Conservation (phyloP, 1,284 basidiomycete genomes). For the Laetiporus sulphureus region DNA sequence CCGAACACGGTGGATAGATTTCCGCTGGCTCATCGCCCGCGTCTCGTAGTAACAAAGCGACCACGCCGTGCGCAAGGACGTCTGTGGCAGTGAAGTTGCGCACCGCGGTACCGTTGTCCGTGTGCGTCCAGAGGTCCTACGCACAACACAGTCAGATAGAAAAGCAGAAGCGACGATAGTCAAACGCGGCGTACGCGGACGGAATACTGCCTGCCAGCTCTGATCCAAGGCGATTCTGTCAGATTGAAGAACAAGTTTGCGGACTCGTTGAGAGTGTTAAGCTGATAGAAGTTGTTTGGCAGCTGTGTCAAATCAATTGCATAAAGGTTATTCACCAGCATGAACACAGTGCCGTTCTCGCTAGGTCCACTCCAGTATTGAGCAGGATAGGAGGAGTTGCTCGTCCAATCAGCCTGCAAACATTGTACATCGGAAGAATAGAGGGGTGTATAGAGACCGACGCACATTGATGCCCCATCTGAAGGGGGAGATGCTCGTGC, state of each 20-base stretch:
- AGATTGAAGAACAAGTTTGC: conserved; percentile 53
- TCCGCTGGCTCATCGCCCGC: conserved; percentile 56
- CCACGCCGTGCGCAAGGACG: conserved; percentile 65
- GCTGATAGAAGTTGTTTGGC: conserved; percentile 11
- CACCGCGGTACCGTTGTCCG: conserved; percentile 55
- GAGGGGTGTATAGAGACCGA: conserved; percentile 1
- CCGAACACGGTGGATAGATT: conserved; percentile 17
- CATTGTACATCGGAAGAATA: background rate
- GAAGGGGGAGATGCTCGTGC: conserved; percentile 54
- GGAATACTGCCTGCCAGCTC: conserved; percentile 52
- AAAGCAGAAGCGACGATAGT: background rate
- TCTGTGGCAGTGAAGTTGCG: conserved; percentile 51
- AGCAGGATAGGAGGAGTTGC: conserved; percentile 35
- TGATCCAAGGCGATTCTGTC: conserved; percentile 62
- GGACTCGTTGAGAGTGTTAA: conserved; percentile 39
- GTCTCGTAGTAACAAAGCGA: conserved; percentile 55
- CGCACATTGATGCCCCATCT: conserved; percentile 53
- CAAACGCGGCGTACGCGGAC: conserved; percentile 39
- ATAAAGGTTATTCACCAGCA: conserved; percentile 25
- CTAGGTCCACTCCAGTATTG: conserved; percentile 45
- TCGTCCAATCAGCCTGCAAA: conserved; percentile 38
- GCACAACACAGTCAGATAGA: background rate
- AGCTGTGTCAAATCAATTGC: background rate
- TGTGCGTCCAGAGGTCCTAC: conserved; percentile 61
- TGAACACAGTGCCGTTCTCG: conserved; percentile 35